A percentile compares a stretch with the other conserved stretches of the same genome.
Evolutionary conservation across 2,329 filamentous ascomycete species (phyloP).

Genomic region (Lanzia echinophila): DNA sequence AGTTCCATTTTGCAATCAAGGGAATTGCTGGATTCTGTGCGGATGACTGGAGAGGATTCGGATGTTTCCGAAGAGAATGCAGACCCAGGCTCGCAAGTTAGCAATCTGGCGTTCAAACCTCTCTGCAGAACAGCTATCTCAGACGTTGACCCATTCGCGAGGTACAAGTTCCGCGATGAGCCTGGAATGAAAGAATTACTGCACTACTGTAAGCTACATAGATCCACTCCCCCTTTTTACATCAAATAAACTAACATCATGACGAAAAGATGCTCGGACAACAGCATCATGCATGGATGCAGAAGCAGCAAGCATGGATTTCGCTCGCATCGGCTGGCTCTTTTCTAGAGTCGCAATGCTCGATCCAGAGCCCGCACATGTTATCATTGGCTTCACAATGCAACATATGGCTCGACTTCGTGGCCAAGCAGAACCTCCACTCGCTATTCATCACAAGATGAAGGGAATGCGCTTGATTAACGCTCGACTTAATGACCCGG

Average conservation of each 20-base stretch:
- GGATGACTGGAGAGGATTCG: neutral
- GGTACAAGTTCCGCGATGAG: neutral
- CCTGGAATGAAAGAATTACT: neutral
- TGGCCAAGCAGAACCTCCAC: neutral
- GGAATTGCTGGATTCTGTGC: neutral
- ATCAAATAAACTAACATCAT: neutral
- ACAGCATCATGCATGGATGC: neutral
- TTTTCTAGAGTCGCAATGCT: neutral
- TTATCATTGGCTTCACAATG: neutral
- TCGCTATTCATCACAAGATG: neutral
- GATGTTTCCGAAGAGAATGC: neutral
- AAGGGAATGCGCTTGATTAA: conserved; percentile 1
- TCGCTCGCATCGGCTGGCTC: neutral
- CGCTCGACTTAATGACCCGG: neutral
- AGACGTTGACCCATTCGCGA: neutral
- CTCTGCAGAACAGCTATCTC: neutral
- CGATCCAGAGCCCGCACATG: neutral
- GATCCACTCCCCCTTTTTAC: neutral
- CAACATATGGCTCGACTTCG: neutral
- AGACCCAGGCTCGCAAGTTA: neutral
- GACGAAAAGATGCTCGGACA: neutral
- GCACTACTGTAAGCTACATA: neutral
- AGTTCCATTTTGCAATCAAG: neutral
- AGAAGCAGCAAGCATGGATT: neutral
- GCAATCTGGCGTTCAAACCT: neutral